Base-by-base conservation (phyloP, 2,329 filamentous ascomycete genomes). In the Thelonectria rubi region DNA sequence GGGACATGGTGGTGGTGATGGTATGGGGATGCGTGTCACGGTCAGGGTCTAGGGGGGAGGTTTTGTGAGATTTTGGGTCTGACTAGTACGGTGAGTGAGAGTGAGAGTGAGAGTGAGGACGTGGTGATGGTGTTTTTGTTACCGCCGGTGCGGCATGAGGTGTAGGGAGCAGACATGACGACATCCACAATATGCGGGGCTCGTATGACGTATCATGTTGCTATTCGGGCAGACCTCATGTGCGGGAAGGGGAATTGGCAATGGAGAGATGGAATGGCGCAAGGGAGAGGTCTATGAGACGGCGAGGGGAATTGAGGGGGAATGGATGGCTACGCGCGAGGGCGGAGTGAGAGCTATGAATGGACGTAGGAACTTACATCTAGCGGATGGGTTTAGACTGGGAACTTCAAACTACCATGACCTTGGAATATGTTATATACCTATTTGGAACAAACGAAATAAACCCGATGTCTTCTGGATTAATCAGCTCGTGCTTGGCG, bases 1-100 rank as follows among this genome's bases (percentile, higher is more conserved):
- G 74, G 42, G 76, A 69, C 76, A 78, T 77, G 40, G n/a, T 69
- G 63, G 15, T 39, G 45, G 46, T 15, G 15, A 17, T 47, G 45
- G 26, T 30, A 10, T 30, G 26, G 5, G 26, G 9, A 14, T 14
- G 11, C 14, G 49, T 30, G 18, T 47, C 30, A 24, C 32, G 39
- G 24, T 47, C 20, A n/a, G 43, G 32, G 37, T 34, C 17, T 20
- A 20, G 17, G 14, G 30, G 46, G 32, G 5, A 14, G 37, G 30
- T 21, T n/a, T n/a, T 45, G 42, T 40, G 45, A 58, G 49, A 54
- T 26, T 49, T 53, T 26, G 14, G 20, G 11, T 34, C 11, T 15
- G 49, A 12, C 32, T 8, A 12, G 39, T 39, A 7, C 15, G 32
- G n/a, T 30, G 15, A 14, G 14, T 5, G 15, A 15, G 26, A 24